Evolutionary conservation across 495 filamentous ascomycete genomes (phyloP), one percentile per base, ranked within the genome.

Genomic region (Talaromyces proteolyticus): DNA sequence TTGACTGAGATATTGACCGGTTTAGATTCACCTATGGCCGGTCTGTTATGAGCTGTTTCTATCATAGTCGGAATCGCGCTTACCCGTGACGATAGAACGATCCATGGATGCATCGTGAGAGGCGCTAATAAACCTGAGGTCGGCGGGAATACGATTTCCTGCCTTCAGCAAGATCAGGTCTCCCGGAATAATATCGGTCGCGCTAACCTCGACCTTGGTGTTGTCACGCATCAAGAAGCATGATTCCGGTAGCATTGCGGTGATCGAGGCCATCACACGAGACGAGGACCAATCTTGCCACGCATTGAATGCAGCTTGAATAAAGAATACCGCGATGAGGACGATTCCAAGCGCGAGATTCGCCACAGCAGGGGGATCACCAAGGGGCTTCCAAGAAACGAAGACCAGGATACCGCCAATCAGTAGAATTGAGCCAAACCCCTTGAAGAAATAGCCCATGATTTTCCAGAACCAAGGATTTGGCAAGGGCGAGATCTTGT

Each of bases 301-400:
- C 23, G 76, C 78, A 39, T 82, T 84, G 67, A 89, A 91, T 8
- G 64, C 70, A 20, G 86, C 86, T 58, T 91, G 86, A 16, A 86
- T 73, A 44, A 82, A 55, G 55, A 86, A 88, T 5, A 90, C 85
- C 19, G 78, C 75, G 18, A 82, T 51, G 21, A 89, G 62, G 3
- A 89, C 77, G 51, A 88, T 80, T 3, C 80, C 86, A 39, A 89
- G 72, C 1, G 82, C 85, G 18, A 89, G 64, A 58, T 88, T 89
- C 12, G 85, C 78, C 12, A 69, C 50, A 0, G 82, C 72, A 2
- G 85, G 85, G 0, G 86, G 86, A 19, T 86, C 55, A 37, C 85
- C 84, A n/a, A 89, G 81, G 2, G 87, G 86, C 46, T 78, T 80
- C 85, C 84, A 91, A 8, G 81, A 76, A 41, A 89, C 62, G 57